A percentile compares a stretch with the other conserved stretches of the same genome.
Evolutionary conservation across 257 asterid genomes (phyloP).

Genomic region (Jaltomata sinuosa): DNA sequence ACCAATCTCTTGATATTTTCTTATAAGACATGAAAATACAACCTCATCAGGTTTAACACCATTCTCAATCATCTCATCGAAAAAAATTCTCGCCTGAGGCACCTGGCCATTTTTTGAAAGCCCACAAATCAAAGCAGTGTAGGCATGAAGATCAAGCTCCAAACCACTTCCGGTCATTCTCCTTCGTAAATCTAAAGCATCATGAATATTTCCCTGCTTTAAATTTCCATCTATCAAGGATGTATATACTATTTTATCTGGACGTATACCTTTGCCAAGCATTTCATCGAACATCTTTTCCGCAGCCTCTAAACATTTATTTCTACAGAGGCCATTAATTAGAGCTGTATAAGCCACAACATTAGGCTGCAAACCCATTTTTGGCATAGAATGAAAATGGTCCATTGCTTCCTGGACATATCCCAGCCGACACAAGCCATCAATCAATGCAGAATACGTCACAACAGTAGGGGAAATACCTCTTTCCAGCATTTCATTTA

Average conservation of each 20-base stretch:
- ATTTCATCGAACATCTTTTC: conserved; percentile 53
- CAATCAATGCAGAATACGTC: conserved; percentile 52
- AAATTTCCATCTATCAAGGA: conserved; percentile 59
- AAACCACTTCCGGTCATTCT: conserved; percentile 50
- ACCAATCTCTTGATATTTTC: conserved; percentile 59
- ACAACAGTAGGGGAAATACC: conserved; percentile 51
- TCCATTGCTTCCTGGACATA: conserved; percentile 55
- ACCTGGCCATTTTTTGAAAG: conserved; percentile 53
- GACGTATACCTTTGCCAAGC: conserved; percentile 51
- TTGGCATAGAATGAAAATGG: conserved; percentile 39
- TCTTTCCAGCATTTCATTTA: conserved; percentile 58
- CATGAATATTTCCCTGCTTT: conserved; percentile 55
- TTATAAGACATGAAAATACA: conserved; percentile 58
- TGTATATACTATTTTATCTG: conserved; percentile 63
- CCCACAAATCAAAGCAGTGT: conserved; percentile 70
- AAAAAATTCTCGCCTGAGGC: conserved; percentile 48
- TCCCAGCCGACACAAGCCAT: conserved; percentile 74
- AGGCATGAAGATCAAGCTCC: conserved; percentile 70
- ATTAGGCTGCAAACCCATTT: conserved; percentile 57
- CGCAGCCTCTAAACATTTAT: conserved; percentile 45
- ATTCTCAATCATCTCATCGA: conserved; percentile 68
- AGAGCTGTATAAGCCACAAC: conserved; percentile 60
- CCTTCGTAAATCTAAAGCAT: conserved; percentile 59
- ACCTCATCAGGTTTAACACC: conserved; percentile 69
- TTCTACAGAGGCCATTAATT: conserved; percentile 66